Evolutionary conservation across 2,329 filamentous ascomycete genomes (phyloP), one percentile per base, ranked within the genome.

Genomic region (Geosmithia morbida): DNA sequence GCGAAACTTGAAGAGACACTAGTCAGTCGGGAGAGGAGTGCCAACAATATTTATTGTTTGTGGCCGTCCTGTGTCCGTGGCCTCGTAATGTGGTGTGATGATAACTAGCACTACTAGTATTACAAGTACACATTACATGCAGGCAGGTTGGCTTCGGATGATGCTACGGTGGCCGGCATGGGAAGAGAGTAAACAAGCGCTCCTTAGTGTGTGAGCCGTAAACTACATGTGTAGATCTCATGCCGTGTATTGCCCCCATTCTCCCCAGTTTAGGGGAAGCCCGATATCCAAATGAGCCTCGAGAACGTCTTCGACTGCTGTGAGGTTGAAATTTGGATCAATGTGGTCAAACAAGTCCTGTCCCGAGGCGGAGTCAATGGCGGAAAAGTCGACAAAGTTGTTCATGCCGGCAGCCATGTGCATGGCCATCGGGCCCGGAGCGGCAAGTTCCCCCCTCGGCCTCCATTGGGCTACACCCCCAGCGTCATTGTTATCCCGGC

Each of bases 291-390:
- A 59, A 47, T 75, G 75, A 0, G 72, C 71, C 48, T 75, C 72
- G 0, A 77, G 57, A 0, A 69, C 72, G 17, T 74, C 71, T 51
- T 77, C 73, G 20, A 76, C 69, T 0, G 72, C 72, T 20, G 66
- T 66, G 1, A 77, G 53, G 45, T 77, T 67, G 52, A 77, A 77
- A 45, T 60, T 72, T 2, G 73, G 73, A 45, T 75, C 74, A 22
- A 77, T 74, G 42, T 75, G 67, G 2, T 69, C 70, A 52, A 76
- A 76, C 1, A 77, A 61, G 43, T 77, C 72, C n/a, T 74, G 60
- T 1, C 72, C 71, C 1, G 67, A 67, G 22, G 69, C 59, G 2
- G 65, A 60, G 41, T 70, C 67, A 3, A 70, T 59, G 14, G 67
- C 54, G 0, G 64, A 66, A 47, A 67, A 66, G 49, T 72, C 68